phyloP scores from a whole-genome alignment of 495 filamentous ascomycete species.

The Entonaema liquescens region DNA sequence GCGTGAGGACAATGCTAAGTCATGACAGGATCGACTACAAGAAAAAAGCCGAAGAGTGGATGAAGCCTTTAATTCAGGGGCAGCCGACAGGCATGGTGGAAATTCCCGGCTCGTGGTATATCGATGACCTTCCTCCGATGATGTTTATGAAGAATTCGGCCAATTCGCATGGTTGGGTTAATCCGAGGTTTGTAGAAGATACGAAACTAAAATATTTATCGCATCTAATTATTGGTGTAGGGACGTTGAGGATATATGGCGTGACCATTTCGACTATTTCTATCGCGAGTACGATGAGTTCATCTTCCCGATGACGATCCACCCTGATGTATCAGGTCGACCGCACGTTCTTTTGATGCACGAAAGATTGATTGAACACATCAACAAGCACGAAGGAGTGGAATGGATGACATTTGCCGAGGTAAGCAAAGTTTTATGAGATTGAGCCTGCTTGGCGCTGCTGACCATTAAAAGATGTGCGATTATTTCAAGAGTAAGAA shows the following conservation, averaged over 20 bases:
- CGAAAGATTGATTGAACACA: slow-evolving; percentile 70
- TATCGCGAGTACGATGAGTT: slow-evolving; percentile 70
- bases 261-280: slow-evolving; percentile 67
- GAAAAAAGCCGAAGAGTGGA: slow-evolving; percentile 63
- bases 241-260: slow-evolving; percentile 66
- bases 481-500: slow-evolving; percentile 72
- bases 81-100: slow-evolving; percentile 62
- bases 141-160: slow-evolving; percentile 64
- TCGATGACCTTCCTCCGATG: slow-evolving; percentile 66
- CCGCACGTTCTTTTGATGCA: slow-evolving; percentile 68
- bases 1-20: background rate
- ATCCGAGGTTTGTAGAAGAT: slow-evolving; percentile 46
- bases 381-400: slow-evolving; percentile 76
- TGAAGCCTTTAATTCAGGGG: slow-evolving; percentile 61
- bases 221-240: slow-evolving; percentile 20
- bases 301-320: slow-evolving; percentile 68
- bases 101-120: slow-evolving; percentile 66
- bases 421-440: slow-evolving; percentile 11
- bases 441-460: background rate
- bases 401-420: slow-evolving; percentile 79
- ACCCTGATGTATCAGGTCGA: slow-evolving; percentile 67
- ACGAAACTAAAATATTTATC: background rate
- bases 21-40: slow-evolving; percentile 55
- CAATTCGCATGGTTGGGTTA: slow-evolving; percentile 66
- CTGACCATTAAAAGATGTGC: slow-evolving; percentile 54